Conservation (phyloP, 1,284 basidiomycete genomes). For the Apiotrichum veenhuisii region DNA sequence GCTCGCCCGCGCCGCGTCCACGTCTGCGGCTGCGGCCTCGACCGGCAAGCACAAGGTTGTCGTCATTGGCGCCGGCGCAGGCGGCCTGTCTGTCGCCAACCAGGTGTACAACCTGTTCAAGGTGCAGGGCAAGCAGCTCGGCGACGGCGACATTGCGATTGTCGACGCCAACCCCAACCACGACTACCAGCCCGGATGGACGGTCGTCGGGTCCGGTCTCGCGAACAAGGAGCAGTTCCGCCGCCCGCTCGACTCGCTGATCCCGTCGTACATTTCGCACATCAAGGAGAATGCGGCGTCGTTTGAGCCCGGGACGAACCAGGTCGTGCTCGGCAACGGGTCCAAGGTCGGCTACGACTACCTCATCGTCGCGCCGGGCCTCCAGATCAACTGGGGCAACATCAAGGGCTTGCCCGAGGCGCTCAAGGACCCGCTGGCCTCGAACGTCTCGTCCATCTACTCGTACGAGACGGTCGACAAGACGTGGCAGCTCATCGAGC, state of each 20-base stretch:
- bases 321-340: slow-evolving; percentile 67
- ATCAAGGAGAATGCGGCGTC: slow-evolving; percentile 69
- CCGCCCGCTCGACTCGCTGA: slow-evolving; percentile 63
- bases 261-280: slow-evolving; percentile 70
- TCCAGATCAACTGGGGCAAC: slow-evolving; percentile 73
- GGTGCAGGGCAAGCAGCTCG: slow-evolving; percentile 63
- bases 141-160: slow-evolving; percentile 73
- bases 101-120: slow-evolving; percentile 78
- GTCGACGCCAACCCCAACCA: slow-evolving; percentile 57
- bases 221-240: slow-evolving; percentile 63
- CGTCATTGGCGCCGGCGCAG: slow-evolving; percentile 58
- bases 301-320: slow-evolving; percentile 72
- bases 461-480: slow-evolving; percentile 83
- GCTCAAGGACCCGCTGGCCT: slow-evolving; percentile 63
- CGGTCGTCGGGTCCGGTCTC: slow-evolving; percentile 84
- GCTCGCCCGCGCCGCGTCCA: slow-evolving; percentile 27
- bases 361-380: slow-evolving; percentile 82
- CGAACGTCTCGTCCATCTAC: slow-evolving; percentile 92
- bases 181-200: slow-evolving; percentile 74
- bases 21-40: slow-evolving; percentile 36
- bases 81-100: slow-evolving; percentile 70
- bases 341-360: slow-evolving; percentile 75
- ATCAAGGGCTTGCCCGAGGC: slow-evolving; percentile 77
- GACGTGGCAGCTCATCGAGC: slow-evolving; percentile 73
- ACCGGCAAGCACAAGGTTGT: slow-evolving; percentile 51